Percentiles rank a stretch among this genome's conserved stretches.
These are phyloP conservation scores for Ceratobasidium sp. DNA, from an alignment of 1,284 basidiomycete species.

Conservation along the genomic window DNA sequence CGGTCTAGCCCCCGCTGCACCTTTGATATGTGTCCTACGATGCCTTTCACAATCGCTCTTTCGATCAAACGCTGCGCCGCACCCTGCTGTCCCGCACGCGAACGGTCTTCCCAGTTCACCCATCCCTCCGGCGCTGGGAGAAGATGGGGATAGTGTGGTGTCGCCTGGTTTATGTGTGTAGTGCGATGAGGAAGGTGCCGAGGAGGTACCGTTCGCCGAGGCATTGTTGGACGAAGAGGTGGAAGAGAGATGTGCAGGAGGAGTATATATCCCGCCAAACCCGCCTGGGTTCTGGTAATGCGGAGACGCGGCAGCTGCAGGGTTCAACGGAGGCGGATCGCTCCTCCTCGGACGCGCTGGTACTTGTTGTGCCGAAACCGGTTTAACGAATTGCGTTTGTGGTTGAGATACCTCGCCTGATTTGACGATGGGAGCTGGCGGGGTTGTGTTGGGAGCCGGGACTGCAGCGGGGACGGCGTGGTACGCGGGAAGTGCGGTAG, in stretches of 20 bases:
- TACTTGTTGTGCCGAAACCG: not conserved
- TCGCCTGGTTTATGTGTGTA: not conserved
- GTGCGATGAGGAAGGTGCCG: not conserved
- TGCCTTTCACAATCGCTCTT: slow-evolving; percentile 38
- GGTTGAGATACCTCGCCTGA: no score
- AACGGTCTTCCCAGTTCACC: slow-evolving; percentile 18
- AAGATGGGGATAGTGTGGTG: slow-evolving; percentile 2
- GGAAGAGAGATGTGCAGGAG: not conserved
- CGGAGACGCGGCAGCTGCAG: slow-evolving; percentile 12
- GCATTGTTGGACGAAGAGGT: not conserved
- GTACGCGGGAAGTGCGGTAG: not conserved
- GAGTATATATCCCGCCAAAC: slow-evolving; percentile 26
- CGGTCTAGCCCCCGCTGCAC: not conserved
- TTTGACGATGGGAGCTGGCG: slow-evolving; percentile 7
- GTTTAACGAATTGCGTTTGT: no score
- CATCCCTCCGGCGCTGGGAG: no score
- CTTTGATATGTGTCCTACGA: slow-evolving; percentile 30
- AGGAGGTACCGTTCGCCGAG: not conserved
- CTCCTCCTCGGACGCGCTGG: not conserved
- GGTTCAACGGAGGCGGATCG: slow-evolving; percentile 31
- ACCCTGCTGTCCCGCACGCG: slow-evolving; percentile 27
- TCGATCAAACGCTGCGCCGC: slow-evolving; percentile 27
- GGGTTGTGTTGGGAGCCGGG: slow-evolving; percentile 10
- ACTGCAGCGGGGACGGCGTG: not conserved
- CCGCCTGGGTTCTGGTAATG: slow-evolving; percentile 39